Conservation (phyloP, 2,329 filamentous ascomycete species). For the Aspergillus oerlinghausenensis region DNA sequence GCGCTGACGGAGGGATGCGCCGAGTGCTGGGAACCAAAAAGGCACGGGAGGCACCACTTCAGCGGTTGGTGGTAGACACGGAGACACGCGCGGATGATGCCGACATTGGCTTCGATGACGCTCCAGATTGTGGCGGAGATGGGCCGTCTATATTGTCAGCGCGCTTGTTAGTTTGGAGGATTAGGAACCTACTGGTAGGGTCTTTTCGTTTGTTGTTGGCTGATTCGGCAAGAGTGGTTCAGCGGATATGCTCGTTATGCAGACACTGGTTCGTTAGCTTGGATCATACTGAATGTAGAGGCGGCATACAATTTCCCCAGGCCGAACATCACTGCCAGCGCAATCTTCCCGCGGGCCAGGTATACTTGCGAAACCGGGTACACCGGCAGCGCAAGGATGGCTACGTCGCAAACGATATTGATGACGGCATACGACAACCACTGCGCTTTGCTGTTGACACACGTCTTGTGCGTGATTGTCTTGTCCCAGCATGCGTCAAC, state of each 20-base stretch:
- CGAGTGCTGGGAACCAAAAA: slow-evolving; percentile 6
- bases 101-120: slow-evolving; percentile 30
- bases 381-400: slow-evolving; percentile 20
- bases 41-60: slow-evolving; percentile 13
- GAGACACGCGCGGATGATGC: slow-evolving; percentile 28
- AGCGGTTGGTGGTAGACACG: slow-evolving; percentile 34
- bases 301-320: slow-evolving; percentile 20
- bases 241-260: slow-evolving; percentile 6
- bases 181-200: not conserved
- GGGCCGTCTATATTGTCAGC: slow-evolving; percentile 18
- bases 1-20: not conserved
- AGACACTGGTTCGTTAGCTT: slow-evolving; percentile 1
- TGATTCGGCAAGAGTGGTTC: slow-evolving; percentile 3
- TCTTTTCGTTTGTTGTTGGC: slow-evolving; percentile 5
- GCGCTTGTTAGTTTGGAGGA: not conserved
- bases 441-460: slow-evolving; percentile 14
- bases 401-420: slow-evolving; percentile 23
- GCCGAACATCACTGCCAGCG: slow-evolving; percentile 16
- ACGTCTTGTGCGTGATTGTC: slow-evolving; percentile 15
- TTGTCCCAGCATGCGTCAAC: slow-evolving; percentile 20
- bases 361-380: slow-evolving; percentile 17
- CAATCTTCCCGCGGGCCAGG: slow-evolving; percentile 16
- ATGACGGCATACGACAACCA: slow-evolving; percentile 21
- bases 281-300: not conserved
- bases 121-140: slow-evolving; percentile 35